Base-by-base conservation (phyloP, 208 protist species). In the Leishmania lainsoni region DNA sequence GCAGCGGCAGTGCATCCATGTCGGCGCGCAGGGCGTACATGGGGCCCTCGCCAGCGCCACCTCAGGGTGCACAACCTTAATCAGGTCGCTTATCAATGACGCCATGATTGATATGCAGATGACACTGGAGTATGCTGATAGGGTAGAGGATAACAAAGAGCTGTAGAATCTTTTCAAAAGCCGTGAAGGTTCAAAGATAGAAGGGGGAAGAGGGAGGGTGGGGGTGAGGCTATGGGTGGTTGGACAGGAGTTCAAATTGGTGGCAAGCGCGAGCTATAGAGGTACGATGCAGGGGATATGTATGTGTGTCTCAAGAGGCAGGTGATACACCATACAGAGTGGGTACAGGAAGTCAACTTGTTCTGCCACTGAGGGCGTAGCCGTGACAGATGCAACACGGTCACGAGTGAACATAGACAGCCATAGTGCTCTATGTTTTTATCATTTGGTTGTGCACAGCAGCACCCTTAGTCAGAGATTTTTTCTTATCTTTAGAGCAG, bases 1-100 rank as follows among this genome's bases (percentile, higher is more conserved):
- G 86, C 48, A 95, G 63, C 32, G 92, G 92, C 66, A 95, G 87
- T 5, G 92, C 92, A 69, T 95, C 92, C 76, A 91, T 90, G 83
- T 95, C 92, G 20, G 92, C 89, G 76, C 92, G 89, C 78, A 95
- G 83, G 32, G 90, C 88, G 65, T 91, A 91, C 69, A 87, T 85
- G n/a, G 85, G 87, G 75, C 91, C 89, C 16, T 85, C 85, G 14
- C 88, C 91, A 20, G 85, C 87, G 17, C 84, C 85, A 42, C 89
- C 75, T 93, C 83, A 14, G 83, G 78, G 14, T 85, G 70, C 3
- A 92, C 81, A 35, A 49, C 85, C 22, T 69, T n/a, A 29, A 90
- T 78, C 4, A 89, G 79, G 42, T 61, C 71, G 66, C 84, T 61
- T 16, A 87, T 71, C 22, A 69, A 78, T 10, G 82, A 79, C 76